Evolutionary conservation across 106 monocot species (phyloP), one percentile per base, ranked within the genome.

Genomic region (Acorus gramineus): DNA sequence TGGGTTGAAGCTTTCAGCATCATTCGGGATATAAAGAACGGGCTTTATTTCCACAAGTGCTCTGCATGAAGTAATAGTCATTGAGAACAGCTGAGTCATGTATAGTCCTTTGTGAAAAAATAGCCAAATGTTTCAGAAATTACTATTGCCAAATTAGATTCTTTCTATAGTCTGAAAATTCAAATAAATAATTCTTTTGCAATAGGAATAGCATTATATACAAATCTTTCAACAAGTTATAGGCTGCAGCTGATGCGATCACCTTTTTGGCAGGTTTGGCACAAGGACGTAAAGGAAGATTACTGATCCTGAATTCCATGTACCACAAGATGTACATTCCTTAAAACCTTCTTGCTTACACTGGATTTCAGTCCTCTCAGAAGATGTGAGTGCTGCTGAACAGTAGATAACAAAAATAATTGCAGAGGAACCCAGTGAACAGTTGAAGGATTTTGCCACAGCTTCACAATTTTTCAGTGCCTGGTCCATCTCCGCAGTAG

Each of bases 1-100:
- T 49, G 47, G 58, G 64, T 55, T 47, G 46, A 57, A 50, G 11
- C 12, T 71, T 46, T 75, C 66, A 49, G 28, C 50, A 69, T 74
- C 51, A 8, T 76, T 77, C 14, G 79, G 78, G 55, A 82, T 44
- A 56, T 90, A 70, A 50, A 95, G 72, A 6, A 90, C 59, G 59
- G 95, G 95, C 57, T 95, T 95, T 67, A 95, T 55, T 77, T 95
- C 95, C 50, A 95, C 78, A 59, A 66, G 75, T 51, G 95, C 86
- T 59, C 95, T 89, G 81, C 69, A 81, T n/a, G 6, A 74, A 70
- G 50, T 12, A 49, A 63, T 13, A 28, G 28, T 28, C 28, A 28
- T 28, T 28, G 28, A 28, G 28, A 28, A 28, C 28, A 28, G 28
- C 28, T 28, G 1, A n/a, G n/a, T 28, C 28, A 28, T 28, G 28